These are phyloP conservation scores for Leccinum fallax DNA, from an alignment of 1,284 basidiomycete genomes.

Conservation along the genomic window DNA sequence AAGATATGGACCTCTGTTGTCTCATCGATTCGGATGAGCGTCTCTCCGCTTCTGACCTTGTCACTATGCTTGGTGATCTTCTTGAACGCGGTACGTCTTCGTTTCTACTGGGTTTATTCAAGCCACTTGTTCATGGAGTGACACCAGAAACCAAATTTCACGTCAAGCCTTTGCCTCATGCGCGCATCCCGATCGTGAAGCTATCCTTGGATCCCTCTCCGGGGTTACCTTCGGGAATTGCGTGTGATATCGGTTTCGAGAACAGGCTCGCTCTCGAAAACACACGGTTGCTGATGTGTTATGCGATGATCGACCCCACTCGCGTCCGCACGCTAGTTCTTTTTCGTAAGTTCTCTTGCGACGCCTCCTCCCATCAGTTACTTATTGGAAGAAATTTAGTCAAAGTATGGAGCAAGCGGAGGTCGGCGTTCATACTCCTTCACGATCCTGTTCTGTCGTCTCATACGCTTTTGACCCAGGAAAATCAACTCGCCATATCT, in stretches of 20 bases:
- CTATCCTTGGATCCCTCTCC: conserved; percentile 89
- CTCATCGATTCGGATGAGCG: conserved; percentile 85
- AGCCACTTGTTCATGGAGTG: conserved; percentile 10
- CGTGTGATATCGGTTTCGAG: conserved; percentile 98
- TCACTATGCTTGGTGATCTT: conserved; percentile 91
- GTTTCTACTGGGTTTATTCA: conserved; percentile 8
- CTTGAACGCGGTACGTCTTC: conserved; percentile 79
- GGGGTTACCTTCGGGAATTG: conserved; percentile 87
- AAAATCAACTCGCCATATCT: conserved; percentile 99
- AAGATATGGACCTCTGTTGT: conserved; percentile 99
- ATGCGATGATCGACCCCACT: conserved; percentile 95
- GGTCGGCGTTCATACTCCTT: conserved; percentile 46
- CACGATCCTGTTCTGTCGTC: background rate
- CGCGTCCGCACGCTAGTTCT: conserved; percentile 93
- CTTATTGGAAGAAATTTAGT: conserved; percentile 51
- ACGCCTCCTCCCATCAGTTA: conserved; percentile 1
- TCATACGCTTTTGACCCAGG: conserved; percentile 42
- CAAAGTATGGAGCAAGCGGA: conserved; percentile 98
- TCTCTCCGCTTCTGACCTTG: conserved; percentile 84
- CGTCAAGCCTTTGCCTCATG: conserved; percentile 95
- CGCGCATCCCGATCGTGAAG: conserved; percentile 98
- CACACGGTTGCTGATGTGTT: conserved; percentile 93
- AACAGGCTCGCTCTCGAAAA: conserved; percentile 97
- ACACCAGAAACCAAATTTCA: conserved; percentile 90
- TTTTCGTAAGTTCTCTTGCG: conserved; percentile 70